A percentile compares a stretch with the other conserved stretches of the same genome.
These are phyloP conservation scores for Sporodiniella umbellata DNA, from an alignment of 371 early-diverging fungal genomes.

Conservation along the genomic window DNA sequence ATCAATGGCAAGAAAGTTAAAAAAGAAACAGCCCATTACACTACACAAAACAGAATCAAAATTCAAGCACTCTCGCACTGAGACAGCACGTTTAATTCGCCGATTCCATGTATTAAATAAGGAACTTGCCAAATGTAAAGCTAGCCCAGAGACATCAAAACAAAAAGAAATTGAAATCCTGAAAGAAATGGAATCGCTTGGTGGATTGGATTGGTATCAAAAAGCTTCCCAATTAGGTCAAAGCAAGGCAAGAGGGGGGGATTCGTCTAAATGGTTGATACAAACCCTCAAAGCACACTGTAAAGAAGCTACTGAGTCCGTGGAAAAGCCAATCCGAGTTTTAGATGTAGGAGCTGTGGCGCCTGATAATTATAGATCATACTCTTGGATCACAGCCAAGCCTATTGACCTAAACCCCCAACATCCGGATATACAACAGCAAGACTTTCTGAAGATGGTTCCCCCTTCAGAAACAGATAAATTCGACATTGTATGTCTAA, in stretches of 20 bases:
- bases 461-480: slow-evolving; percentile 27
- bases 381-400: slow-evolving; percentile 66
- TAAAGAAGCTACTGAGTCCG: slow-evolving; percentile 8
- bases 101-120: slow-evolving; percentile 76
- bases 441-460: slow-evolving; percentile 75
- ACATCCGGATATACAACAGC: slow-evolving; percentile 61
- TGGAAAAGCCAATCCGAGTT: slow-evolving; percentile 42
- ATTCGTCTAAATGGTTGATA: slow-evolving; percentile 82
- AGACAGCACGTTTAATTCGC: slow-evolving; percentile 68
- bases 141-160: slow-evolving; percentile 7
- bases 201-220: slow-evolving; percentile 89
- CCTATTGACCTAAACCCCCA: slow-evolving; percentile 90
- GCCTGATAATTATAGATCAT: slow-evolving; percentile 70
- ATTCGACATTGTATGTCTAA: slow-evolving; percentile 82
- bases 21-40: slow-evolving; percentile 22
- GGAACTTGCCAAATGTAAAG: slow-evolving; percentile 53
- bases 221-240: slow-evolving; percentile 80
- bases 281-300: slow-evolving; percentile 38
- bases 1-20: slow-evolving; percentile 23
- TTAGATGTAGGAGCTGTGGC: slow-evolving; percentile 90
- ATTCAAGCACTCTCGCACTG: slow-evolving; percentile 43
- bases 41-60: slow-evolving; percentile 11
- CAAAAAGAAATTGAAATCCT: slow-evolving; percentile 38
- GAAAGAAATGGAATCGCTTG: slow-evolving; percentile 73
- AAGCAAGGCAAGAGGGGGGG: slow-evolving; percentile 78